Conservation (phyloP, 2,329 filamentous ascomycete genomes). For the Sclerotinia nivalis region DNA sequence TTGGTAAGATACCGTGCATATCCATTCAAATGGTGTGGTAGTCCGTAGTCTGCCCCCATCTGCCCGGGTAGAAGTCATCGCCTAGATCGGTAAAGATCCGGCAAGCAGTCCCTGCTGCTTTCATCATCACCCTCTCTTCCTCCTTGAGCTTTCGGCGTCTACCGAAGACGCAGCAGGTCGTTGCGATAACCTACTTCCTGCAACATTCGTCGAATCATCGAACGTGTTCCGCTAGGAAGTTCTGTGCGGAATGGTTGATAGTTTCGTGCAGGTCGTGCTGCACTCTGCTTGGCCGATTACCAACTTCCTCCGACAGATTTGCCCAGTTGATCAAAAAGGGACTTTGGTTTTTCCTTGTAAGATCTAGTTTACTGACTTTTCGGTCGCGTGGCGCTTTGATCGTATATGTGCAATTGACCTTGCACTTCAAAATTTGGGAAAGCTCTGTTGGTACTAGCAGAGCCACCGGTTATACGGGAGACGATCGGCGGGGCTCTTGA, state of each 20-base stretch:
- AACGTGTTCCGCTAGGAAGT: neutral
- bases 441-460: neutral
- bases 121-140: neutral
- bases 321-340: conserved; percentile 5
- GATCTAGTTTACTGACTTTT: conserved; percentile 10
- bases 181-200: conserved; percentile 36
- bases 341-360: neutral
- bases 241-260: neutral
- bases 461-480: neutral
- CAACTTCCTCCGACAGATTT: conserved; percentile 12
- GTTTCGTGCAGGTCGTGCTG: neutral
- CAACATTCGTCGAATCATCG: conserved; percentile 30
- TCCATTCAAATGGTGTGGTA: no score
- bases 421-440: no score
- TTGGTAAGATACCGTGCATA: no score
- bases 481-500: no score
- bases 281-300: conserved; percentile 47
- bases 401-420: neutral
- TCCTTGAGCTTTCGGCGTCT: neutral
- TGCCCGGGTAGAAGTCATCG: no score
- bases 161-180: conserved; percentile 25
- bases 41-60: neutral
- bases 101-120: neutral
- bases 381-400: neutral
- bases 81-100: neutral